Evolutionary conservation across 495 filamentous ascomycete species (phyloP).

Genomic region (Glonium stellatum): DNA sequence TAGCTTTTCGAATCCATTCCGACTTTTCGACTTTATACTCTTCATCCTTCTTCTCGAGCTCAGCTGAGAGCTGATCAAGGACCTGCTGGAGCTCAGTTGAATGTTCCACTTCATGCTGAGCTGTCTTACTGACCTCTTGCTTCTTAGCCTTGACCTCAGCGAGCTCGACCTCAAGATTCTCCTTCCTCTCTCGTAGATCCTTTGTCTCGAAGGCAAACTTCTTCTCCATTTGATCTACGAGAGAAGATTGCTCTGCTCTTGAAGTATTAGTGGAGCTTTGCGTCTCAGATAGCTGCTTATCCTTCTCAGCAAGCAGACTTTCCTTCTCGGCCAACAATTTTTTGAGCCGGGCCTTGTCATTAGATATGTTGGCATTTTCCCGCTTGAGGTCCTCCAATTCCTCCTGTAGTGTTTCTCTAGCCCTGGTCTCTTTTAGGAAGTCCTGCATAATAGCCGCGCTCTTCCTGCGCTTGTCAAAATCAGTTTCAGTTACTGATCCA

Average conservation of each 20-base stretch:
- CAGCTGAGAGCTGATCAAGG: slow-evolving; percentile 18
- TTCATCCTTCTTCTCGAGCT: slow-evolving; percentile 18
- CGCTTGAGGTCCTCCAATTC: slow-evolving; percentile 10
- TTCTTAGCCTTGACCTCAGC: slow-evolving; percentile 22
- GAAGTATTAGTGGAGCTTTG: neutral
- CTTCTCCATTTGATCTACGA: slow-evolving; percentile 20
- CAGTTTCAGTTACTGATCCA: slow-evolving; percentile 12
- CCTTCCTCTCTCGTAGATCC: slow-evolving; percentile 11
- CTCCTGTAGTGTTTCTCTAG: slow-evolving; percentile 22
- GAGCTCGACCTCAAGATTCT: slow-evolving; percentile 19
- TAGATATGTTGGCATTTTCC: slow-evolving; percentile 18
- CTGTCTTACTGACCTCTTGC: slow-evolving; percentile 15
- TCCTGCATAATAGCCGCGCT: slow-evolving; percentile 25
- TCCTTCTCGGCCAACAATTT: slow-evolving; percentile 19
- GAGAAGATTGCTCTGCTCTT: slow-evolving; percentile 2
- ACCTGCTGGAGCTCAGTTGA: slow-evolving; percentile 23
- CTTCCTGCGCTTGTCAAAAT: slow-evolving; percentile 11
- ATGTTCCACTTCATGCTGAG: slow-evolving; percentile 11
- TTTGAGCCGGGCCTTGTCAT: slow-evolving; percentile 19
- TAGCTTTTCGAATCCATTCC: slow-evolving; percentile 7
- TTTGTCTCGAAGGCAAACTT: slow-evolving; percentile 16
- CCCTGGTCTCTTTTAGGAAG: slow-evolving; percentile 26
- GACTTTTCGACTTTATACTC: slow-evolving; percentile 25
- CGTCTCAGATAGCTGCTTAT: slow-evolving; percentile 9
- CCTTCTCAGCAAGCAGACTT: slow-evolving; percentile 17